phyloP scores from a whole-genome alignment of 148 eudicot genomes.

The Rhododendron vialii region DNA sequence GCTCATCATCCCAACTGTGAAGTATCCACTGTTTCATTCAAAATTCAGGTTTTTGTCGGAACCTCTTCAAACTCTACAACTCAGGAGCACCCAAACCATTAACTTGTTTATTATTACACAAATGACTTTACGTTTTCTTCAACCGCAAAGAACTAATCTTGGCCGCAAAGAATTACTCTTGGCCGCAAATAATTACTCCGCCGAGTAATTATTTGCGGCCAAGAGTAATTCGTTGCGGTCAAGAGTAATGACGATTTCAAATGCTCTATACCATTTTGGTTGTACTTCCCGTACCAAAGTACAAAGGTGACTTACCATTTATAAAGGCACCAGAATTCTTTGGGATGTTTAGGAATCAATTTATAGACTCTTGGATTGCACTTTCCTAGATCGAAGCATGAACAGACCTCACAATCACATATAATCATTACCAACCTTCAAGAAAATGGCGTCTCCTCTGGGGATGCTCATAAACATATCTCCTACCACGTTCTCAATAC shows the following conservation, averaged over 20 bases:
- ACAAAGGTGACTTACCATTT: neutral
- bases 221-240: too few species aligned
- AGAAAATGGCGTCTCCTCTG: conserved; percentile 24
- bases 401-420: neutral
- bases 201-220: too few species aligned
- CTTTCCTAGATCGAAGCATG: neutral
- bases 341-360: neutral
- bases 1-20: conserved; percentile 43
- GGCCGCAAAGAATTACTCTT: too few species aligned
- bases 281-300: neutral
- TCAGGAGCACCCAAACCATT: neutral
- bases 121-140: too few species aligned
- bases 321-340: neutral
- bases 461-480: conserved; percentile 23
- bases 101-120: neutral
- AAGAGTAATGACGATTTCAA: neutral
- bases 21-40: conserved; percentile 31
- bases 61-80: neutral
- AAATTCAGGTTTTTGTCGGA: neutral
- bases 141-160: too few species aligned
- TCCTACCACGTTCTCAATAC: conserved; percentile 18
- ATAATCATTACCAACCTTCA: conserved; percentile 8
- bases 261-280: neutral
- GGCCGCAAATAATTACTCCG: too few species aligned
- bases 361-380: neutral